Base-by-base conservation (phyloP, 2,329 filamentous ascomycete species). In the Colletotrichum truncatum region DNA sequence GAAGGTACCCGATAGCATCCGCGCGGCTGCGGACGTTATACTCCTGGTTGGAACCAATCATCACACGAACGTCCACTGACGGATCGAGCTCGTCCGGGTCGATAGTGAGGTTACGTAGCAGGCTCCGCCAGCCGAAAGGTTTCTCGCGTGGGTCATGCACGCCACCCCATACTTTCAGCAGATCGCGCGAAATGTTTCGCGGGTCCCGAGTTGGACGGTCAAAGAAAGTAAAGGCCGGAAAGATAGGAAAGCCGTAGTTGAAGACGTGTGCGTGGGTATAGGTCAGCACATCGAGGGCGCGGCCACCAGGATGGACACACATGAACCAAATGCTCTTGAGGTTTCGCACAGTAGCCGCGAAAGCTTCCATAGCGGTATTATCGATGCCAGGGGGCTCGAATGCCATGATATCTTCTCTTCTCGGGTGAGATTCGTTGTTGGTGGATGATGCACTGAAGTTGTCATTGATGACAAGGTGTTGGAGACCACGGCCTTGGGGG, bases 261-360 rank as follows among this genome's bases (percentile, higher is more conserved):
- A 65, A 55, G 62, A 32, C 34, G 12, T 61, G 32, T 2, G 8
- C 25, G n/a, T 25, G 23, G 23, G 28, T 41, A 34, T 45, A 43
- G 9, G 43, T 59, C 54, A 59, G 30, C 26, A 48, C 34, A 16
- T 53, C 41, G 25, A 65, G 39, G 18, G 21, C 49, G n/a, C 62
- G 62, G 26, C 56, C 56, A 16, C 18, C 56, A 10, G 11, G 21
- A 11, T 21, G 16, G 7, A 38, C 36, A 28, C 14, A 18, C 23
- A 48, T 54, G 56, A 62, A 62, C 62, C 62, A 65, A 21, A 65
- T n/a, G 32, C 48, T 62, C 16, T 49, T 36, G 16, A 65, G 56
- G 16, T 25, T 54, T 18, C 11, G 32, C 12, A 49, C 7, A 18
- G 28, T 49, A 10, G 41, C 26, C 18, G 5, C 18, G 21, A 65